Percentiles rank a stretch among this genome's conserved stretches.
phyloP scores from a whole-genome alignment of 768 basidiomycete species.

The Kwoniella heveanensis region DNA sequence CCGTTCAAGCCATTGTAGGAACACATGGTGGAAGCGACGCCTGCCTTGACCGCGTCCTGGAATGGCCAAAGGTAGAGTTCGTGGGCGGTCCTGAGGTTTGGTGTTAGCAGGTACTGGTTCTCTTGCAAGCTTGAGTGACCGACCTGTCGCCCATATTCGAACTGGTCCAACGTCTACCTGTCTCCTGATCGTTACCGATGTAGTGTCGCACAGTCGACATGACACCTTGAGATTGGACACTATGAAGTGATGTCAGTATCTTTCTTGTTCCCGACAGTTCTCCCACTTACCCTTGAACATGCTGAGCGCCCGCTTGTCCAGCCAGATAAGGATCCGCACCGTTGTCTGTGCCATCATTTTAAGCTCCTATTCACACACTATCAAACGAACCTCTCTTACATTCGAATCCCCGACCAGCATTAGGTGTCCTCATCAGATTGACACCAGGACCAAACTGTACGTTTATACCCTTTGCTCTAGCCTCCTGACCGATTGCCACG shows the following conservation, averaged over 20 bases:
- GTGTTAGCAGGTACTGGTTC: neutral
- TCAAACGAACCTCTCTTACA: no score
- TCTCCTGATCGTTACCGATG: constrained; percentile 29
- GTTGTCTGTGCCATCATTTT: no score
- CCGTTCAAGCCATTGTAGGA: constrained; percentile 13
- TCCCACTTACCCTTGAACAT: constrained; percentile 36
- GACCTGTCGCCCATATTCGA: constrained; percentile 13
- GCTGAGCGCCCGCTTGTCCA: constrained; percentile 33
- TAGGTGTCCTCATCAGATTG: constrained; percentile 22
- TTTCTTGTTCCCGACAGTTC: no score
- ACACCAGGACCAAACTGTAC: constrained; percentile 22
- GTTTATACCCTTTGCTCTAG: constrained; percentile 58
- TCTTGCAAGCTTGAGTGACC: neutral
- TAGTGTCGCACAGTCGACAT: constrained; percentile 20
- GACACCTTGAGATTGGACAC: constrained; percentile 11
- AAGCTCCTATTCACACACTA: no score
- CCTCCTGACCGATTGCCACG: constrained; percentile 74
- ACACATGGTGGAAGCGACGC: constrained; percentile 12
- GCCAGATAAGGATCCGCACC: constrained; percentile 34
- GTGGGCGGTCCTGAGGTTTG: constrained; percentile 11
- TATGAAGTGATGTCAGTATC: neutral
- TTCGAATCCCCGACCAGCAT: constrained; percentile 24
- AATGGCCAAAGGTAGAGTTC: constrained; percentile 21
- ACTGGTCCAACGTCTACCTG: constrained; percentile 13
- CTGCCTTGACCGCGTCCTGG: constrained; percentile 14